These are phyloP conservation scores for Plenodomus tracheiphilus DNA, from an alignment of 2,329 filamentous ascomycete species.

Conservation along the genomic window DNA sequence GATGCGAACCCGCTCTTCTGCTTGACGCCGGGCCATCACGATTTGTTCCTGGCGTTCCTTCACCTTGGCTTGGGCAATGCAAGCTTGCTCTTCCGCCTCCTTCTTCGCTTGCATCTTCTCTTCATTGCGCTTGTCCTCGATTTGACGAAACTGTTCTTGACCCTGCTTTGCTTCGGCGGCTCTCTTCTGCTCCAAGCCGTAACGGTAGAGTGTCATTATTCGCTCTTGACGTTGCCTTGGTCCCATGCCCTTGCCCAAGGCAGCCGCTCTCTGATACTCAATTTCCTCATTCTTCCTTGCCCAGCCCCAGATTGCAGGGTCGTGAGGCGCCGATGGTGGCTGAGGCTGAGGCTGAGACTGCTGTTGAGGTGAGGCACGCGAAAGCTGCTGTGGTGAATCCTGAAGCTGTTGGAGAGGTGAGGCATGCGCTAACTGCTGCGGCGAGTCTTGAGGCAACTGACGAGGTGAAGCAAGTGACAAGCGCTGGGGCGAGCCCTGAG, in stretches of 20 bases:
- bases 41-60: background rate
- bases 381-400: too few species aligned
- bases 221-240: background rate
- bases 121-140: background rate
- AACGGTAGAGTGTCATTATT: background rate
- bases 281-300: background rate
- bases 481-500: too few species aligned
- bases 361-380: too few species aligned
- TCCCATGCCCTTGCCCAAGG: background rate
- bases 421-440: too few species aligned
- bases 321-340: background rate
- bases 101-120: background rate
- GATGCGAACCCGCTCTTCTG: background rate
- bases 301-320: background rate
- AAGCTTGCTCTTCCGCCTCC: background rate
- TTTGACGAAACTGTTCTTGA: background rate
- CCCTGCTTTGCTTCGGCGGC: background rate
- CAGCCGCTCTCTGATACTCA: background rate
- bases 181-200: background rate
- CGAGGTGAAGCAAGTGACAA: too few species aligned
- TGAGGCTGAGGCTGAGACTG: background rate
- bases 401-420: too few species aligned
- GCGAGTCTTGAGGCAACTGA: too few species aligned
- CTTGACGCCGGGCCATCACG: background rate
- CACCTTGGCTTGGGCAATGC: background rate